These are phyloP conservation scores for Trebouxia sp. DNA, from an alignment of 139 green algal species.

Conservation along the genomic window DNA sequence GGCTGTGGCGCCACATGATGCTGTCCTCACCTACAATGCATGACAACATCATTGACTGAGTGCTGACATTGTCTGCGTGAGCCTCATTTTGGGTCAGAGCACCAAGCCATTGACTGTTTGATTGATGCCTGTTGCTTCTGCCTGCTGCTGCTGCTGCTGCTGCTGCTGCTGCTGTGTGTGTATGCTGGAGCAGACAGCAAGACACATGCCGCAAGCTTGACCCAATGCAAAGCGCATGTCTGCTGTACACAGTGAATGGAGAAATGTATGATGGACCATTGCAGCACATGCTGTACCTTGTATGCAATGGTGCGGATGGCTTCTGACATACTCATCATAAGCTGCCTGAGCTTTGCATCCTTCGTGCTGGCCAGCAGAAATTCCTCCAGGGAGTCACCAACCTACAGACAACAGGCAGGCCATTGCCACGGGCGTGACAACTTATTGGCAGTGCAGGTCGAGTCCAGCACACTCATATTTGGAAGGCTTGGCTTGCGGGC, in stretches of 20 bases:
- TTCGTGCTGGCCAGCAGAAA: constrained; percentile 85
- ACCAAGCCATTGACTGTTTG: too few relatives aligned
- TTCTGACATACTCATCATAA: constrained; percentile 92
- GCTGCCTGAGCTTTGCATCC: constrained; percentile 86
- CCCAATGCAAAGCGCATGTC: too few relatives aligned
- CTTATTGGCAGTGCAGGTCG: neutral
- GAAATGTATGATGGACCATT: neutral
- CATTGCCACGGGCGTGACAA: neutral
- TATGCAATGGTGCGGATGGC: constrained; percentile 90
- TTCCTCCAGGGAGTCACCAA: constrained; percentile 91
- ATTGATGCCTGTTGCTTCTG: too few relatives aligned
- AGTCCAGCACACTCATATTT: neutral
- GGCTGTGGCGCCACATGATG: constrained; percentile 81
- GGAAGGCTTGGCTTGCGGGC: too few relatives aligned
- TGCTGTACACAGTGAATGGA: neutral
- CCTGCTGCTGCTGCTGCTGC: too few relatives aligned
- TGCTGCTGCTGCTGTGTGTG: too few relatives aligned
- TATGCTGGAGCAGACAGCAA: too few relatives aligned
- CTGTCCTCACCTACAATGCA: constrained; percentile 76
- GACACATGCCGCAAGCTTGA: too few relatives aligned
- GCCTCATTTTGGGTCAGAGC: too few relatives aligned
- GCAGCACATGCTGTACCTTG: constrained; percentile 67
- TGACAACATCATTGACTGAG: too few relatives aligned
- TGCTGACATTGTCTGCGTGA: too few relatives aligned
- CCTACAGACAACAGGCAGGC: constrained; percentile 42